phyloP scores from a whole-genome alignment of 2,329 filamentous ascomycete genomes.

The Phyllosticta capitalensis region DNA sequence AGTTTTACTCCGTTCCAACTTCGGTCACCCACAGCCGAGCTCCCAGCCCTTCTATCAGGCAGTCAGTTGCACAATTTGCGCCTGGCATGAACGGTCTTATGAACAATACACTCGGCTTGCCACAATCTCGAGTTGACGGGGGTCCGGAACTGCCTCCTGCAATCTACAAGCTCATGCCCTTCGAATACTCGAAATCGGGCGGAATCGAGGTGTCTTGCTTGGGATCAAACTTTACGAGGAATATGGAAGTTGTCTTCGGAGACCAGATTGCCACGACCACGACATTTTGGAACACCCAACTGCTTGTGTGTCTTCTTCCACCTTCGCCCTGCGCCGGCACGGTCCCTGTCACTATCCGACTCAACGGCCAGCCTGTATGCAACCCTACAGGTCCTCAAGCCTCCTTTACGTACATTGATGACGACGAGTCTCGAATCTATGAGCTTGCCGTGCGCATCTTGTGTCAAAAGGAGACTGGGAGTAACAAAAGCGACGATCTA shows the following conservation, averaged over 20 bases:
- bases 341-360: conserved; percentile 62
- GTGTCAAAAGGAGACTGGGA: conserved; percentile 25
- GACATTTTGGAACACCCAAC: conserved; percentile 70
- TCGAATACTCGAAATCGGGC: conserved; percentile 70
- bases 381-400: conserved; percentile 35
- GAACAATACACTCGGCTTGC: not conserved
- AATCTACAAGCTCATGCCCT: conserved; percentile 76
- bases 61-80: conserved; percentile 15
- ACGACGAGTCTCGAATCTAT: conserved; percentile 59
- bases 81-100: not conserved
- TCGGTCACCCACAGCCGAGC: conserved; percentile 69
- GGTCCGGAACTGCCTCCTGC: conserved; percentile 16
- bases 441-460: conserved; percentile 46
- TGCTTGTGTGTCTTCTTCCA: conserved; percentile 70
- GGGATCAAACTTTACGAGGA: conserved; percentile 69
- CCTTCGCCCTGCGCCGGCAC: conserved; percentile 57
- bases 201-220: conserved; percentile 82
- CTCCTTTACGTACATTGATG: conserved; percentile 61
- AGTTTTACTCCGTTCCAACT: conserved; percentile 57
- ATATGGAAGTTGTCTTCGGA: conserved; percentile 79
- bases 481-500: conserved; percentile 15
- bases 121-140: not conserved
- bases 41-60: conserved; percentile 51
- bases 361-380: conserved; percentile 33
- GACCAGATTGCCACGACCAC: conserved; percentile 59